Percentiles rank a stretch among this genome's conserved stretches.
Conservation (phyloP, 1,284 basidiomycete species). For the Uromyces viciae-fabae region DNA sequence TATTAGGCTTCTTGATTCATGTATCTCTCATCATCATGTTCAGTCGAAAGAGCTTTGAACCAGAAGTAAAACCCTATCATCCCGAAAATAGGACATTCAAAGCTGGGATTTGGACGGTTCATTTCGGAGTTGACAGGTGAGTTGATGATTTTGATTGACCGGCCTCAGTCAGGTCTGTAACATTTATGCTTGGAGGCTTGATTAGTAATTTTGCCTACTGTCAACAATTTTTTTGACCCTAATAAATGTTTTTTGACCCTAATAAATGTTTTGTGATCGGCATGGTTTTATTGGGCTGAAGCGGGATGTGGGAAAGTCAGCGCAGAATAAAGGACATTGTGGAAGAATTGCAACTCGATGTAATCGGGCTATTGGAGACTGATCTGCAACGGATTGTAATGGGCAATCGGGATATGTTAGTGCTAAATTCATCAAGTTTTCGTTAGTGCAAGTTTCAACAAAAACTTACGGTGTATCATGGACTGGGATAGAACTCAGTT, state of each 20-base stretch:
- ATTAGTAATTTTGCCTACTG: too few species aligned
- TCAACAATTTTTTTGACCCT: too few species aligned
- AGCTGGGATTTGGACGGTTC: slow-evolving; percentile 89
- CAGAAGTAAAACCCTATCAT: slow-evolving; percentile 63
- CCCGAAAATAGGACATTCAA: slow-evolving; percentile 68
- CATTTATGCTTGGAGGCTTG: too few species aligned
- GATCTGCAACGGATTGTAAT: slow-evolving; percentile 79
- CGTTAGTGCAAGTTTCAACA: neutral
- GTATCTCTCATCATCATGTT: slow-evolving; percentile 60
- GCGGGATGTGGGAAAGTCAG: slow-evolving; percentile 76
- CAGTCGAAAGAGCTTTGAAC: slow-evolving; percentile 61
- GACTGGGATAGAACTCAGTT: slow-evolving; percentile 64
- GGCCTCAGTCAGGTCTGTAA: slow-evolving; percentile 56
- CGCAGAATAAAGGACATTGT: slow-evolving; percentile 71
- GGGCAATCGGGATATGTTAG: slow-evolving; percentile 80
- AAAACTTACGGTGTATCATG: too few species aligned
- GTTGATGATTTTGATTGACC: neutral
- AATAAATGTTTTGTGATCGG: neutral
- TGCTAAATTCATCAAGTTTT: slow-evolving; percentile 45
- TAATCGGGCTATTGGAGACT: slow-evolving; percentile 68
- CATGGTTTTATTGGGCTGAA: slow-evolving; percentile 58
- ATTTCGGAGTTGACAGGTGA: slow-evolving; percentile 60
- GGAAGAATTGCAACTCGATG: slow-evolving; percentile 53
- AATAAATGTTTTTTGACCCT: too few species aligned
- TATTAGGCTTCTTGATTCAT: slow-evolving; percentile 17